Evolutionary conservation across 371 early-diverging fungal species (phyloP), one percentile per base, ranked within the genome.

Genomic region (Mycotypha africana): DNA sequence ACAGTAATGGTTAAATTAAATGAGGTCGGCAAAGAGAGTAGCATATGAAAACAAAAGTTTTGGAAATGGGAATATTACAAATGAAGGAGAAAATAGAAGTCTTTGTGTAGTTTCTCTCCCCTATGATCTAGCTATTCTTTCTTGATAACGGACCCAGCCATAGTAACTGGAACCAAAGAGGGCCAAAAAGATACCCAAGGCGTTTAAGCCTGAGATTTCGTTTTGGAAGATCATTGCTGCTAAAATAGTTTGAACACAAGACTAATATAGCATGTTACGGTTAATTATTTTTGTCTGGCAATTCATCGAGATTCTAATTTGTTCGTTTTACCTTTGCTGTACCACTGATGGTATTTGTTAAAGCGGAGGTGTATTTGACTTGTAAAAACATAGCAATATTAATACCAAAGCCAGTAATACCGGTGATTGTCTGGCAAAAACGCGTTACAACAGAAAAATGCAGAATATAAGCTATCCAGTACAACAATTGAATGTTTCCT

Each of bases 321-420:
- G 15, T 33, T 33, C 15, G 15, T n/a, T 11, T 43, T 56, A 66
- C 62, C 66, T 86, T 86, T 39, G 86, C 84, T 30, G 86, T 86
- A n/a, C 86, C 86, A 21, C 82, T 82, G 56, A 86, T 84, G n/a
- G 84, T 86, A 56, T 81, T 84, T 19, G 86, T 86, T 53, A 86
- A 58, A 21, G 86, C 82, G n/a, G 86, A 79, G 3, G 86, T 86
- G 46, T 77, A 80, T 69, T 84, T 86, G 71, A 86, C 83, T 65
- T 83, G 83, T 65, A 84, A 67, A 64, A 86, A 86, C 74, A 81
- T 82, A 66, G 86, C 79, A 50, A 81, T 84, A 52, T 86, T 86
- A 62, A 86, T 84, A 53, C 79, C 70, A 60, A 86, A 86, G 3
- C 86, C 86, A 15, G 81, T 81, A 23, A 84, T 56, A 26, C 83